Evolutionary conservation across 2,329 filamentous ascomycete species (phyloP), one percentile per base, ranked within the genome.

Genomic region (Falciphora oryzae): DNA sequence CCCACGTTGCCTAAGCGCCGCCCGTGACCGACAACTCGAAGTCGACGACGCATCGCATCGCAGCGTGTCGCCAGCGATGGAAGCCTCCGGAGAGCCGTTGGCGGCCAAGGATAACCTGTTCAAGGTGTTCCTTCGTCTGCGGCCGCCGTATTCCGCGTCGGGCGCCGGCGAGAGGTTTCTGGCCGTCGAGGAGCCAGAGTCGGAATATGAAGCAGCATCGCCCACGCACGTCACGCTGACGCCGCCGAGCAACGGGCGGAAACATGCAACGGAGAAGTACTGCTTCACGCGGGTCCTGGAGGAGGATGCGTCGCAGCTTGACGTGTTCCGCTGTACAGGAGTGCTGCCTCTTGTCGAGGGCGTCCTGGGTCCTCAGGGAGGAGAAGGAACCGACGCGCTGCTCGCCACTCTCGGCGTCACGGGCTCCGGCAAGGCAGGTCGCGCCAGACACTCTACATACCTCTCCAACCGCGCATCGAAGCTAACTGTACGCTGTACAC

Each of bases 261-360:
- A 94, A 70, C 87, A 93, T 59, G 93, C 93, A 1, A 87, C 97
- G 50, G 95, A 99, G 76, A 92, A 90, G 73, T 99, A 98, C 74
- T 91, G 89, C 1, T 99, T 99, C 73, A 99, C 95, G 0, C 87
- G 87, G 67, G 93, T 99, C 1, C 97, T 98, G 70, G 90, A 96
- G 70, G 93, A 98, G 73, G 83, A 90, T 71, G 88, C 92, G 1
- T 86, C 85, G 8, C 95, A 99, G 73, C 80, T 95, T 32, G 92
- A 97, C 71, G 78, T 99, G 13, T 97, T 99, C 73, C 84, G 92
- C 69, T 89, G 89, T 71, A 91, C 90, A 0, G 89, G 89, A 29
- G 85, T 97, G 59, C 79, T 90, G 18, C 83, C 86, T 0, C 80
- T 97, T 58, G 84, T 97, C 8, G 88, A 94, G 71, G 92, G 92